These are phyloP conservation scores for Arthrobotrys pseudoclavata DNA, from an alignment of 2,329 filamentous ascomycete species.

Conservation along the genomic window DNA sequence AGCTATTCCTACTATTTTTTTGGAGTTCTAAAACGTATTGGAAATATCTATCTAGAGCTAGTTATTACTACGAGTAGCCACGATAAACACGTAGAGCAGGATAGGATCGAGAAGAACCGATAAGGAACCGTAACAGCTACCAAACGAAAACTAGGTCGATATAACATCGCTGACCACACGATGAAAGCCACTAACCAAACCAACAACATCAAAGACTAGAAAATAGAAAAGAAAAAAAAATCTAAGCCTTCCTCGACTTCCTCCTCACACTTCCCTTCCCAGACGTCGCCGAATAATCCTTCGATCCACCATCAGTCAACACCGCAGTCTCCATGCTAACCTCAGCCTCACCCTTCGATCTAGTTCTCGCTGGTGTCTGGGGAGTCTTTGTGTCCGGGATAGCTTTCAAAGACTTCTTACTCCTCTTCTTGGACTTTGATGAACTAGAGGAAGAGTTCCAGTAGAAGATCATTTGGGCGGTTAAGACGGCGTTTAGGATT, in stretches of 20 bases:
- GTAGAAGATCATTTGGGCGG: constrained; percentile 93
- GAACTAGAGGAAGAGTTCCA: constrained; percentile 76
- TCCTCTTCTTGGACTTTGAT: constrained; percentile 60
- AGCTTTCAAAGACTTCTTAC: constrained; percentile 64
- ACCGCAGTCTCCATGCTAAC: constrained; percentile 58
- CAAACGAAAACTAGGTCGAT: too few species aligned
- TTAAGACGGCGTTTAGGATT: constrained; percentile 86
- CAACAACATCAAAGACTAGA: constrained; percentile 6
- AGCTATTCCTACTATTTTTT: too few species aligned
- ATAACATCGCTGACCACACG: too few species aligned
- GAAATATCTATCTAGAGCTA: too few species aligned
- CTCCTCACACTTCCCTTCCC: too few species aligned
- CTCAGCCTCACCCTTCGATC: constrained; percentile 54
- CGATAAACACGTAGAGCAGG: too few species aligned
- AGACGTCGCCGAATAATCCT: constrained; percentile 36
- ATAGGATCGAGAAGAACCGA: too few species aligned
- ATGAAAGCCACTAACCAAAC: too few species aligned
- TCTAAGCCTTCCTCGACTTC: constrained; percentile 51
- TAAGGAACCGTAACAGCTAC: too few species aligned
- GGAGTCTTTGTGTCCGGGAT: constrained; percentile 60
- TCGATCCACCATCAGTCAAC: constrained; percentile 51
- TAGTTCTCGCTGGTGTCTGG: constrained; percentile 43
- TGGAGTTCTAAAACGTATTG: too few species aligned
- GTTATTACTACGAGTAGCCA: too few species aligned
- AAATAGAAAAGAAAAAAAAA: not conserved